Evolutionary conservation across 441 rosid genomes (phyloP), one percentile per base, ranked within the genome.

Genomic region (Pelargonium myrrhifolium): DNA sequence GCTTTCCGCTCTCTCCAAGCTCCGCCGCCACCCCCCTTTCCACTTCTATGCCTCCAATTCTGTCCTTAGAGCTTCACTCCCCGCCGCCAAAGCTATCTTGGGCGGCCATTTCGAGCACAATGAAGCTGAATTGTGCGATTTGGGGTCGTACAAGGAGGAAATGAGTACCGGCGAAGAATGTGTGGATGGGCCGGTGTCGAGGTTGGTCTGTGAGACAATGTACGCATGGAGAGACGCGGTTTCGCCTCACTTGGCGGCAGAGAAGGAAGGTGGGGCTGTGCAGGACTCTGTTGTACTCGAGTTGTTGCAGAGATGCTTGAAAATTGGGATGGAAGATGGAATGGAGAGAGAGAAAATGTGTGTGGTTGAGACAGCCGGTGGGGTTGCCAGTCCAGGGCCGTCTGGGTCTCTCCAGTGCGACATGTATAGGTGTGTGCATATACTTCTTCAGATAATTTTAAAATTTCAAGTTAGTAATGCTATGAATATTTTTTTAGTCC

Each of bases 401-500:
- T 87, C 97, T 0, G 95, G 97, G 22, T 79, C 96, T 67, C 93
- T 89, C 70, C 99, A 89, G 65, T 93, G 99, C 42, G 96, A 93
- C 65, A 80, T 93, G 61, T 93, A 90, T 68, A 75, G 97, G 98
- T 88, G 76, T 31, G 71, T 62, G 28, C 35, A 3, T 35, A 6
- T 31, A 10, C 45, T 49, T 28, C 6, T 6, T 6, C 2, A n/a
- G n/a, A n/a, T n/a, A n/a, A n/a, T n/a, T n/a, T n/a, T n/a, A n/a
- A n/a, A n/a, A n/a, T n/a, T n/a, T n/a, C n/a, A n/a, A n/a, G n/a
- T n/a, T n/a, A n/a, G n/a, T n/a, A n/a, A n/a, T n/a, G n/a, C n/a
- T n/a, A n/a, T n/a, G n/a, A n/a, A n/a, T n/a, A n/a, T n/a, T n/a
- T n/a, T n/a, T n/a, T n/a, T n/a, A n/a, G n/a, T n/a, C n/a, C n/a